Evolutionary conservation across 1,284 basidiomycete genomes (phyloP).

Genomic region (Fistulina hepatica): DNA sequence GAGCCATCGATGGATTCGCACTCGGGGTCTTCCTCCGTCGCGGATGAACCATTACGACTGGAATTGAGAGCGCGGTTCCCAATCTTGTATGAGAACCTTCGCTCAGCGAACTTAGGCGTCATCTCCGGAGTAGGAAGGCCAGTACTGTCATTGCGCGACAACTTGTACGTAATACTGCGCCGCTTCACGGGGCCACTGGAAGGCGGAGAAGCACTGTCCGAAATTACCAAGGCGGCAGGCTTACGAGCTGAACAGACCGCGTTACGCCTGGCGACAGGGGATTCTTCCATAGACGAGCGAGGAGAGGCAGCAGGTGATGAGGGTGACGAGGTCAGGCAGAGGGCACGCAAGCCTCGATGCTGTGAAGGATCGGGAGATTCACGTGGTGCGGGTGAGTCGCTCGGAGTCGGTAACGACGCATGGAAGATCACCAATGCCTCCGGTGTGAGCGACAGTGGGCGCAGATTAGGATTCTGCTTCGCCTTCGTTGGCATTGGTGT

Average conservation of each 20-base stretch:
- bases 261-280: background rate
- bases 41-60: too few relatives aligned
- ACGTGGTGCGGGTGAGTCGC: background rate
- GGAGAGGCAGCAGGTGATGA: background rate
- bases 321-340: background rate
- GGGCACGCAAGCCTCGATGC: too few relatives aligned
- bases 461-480: too few relatives aligned
- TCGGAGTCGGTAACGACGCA: conserved; percentile 12
- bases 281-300: background rate
- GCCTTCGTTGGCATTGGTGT: too few relatives aligned
- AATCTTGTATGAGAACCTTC: conserved; percentile 27
- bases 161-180: conserved; percentile 58
- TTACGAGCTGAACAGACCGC: conserved; percentile 16
- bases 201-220: conserved; percentile 11
- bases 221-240: too few relatives aligned
- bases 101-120: conserved; percentile 48
- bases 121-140: conserved; percentile 61
- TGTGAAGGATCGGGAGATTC: too few relatives aligned
- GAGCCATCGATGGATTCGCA: conserved; percentile 11
- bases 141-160: conserved; percentile 31
- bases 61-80: conserved; percentile 13
- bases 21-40: too few relatives aligned
- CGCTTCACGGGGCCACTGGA: conserved; percentile 16
- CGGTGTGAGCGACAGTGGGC: conserved; percentile 58
- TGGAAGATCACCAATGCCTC: conserved; percentile 25